These are phyloP conservation scores for Zasmidium citrigriseum DNA, from an alignment of 2,329 filamentous ascomycete genomes.

Conservation along the genomic window DNA sequence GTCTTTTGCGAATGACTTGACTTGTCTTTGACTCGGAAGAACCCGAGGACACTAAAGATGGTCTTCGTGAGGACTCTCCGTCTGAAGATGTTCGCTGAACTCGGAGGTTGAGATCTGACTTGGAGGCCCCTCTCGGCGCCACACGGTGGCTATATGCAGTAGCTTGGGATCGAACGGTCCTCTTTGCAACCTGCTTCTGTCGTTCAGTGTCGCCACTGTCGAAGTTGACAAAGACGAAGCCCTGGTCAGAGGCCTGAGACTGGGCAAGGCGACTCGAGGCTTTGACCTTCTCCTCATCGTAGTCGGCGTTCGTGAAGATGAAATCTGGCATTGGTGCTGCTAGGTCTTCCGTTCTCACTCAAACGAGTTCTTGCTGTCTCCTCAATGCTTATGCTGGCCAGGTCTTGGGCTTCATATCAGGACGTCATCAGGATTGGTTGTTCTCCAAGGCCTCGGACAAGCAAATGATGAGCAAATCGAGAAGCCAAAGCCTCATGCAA, in stretches of 20 bases:
- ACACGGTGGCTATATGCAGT: conserved; percentile 22
- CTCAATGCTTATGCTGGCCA: neutral
- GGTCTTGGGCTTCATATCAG: neutral
- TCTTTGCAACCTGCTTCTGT: conserved; percentile 13
- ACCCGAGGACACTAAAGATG: neutral
- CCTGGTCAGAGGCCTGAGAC: conserved; percentile 12
- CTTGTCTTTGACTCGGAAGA: neutral
- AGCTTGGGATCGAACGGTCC: conserved; percentile 22
- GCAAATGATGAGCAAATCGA: too few relatives aligned
- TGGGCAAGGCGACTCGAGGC: conserved; percentile 11
- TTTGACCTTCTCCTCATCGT: conserved; percentile 17
- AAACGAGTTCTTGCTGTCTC: neutral
- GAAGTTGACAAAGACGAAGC: conserved; percentile 23
- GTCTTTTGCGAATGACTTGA: neutral
- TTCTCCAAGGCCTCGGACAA: too few relatives aligned
- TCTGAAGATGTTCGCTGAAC: conserved; percentile 5
- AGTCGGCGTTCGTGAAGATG: conserved; percentile 21
- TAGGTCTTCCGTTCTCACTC: too few relatives aligned
- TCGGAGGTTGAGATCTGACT: conserved; percentile 13
- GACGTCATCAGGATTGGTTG: too few relatives aligned
- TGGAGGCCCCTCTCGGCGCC: conserved; percentile 16
- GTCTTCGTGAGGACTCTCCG: conserved; percentile 6
- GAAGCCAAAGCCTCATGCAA: too few relatives aligned
- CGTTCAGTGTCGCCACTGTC: conserved; percentile 13
- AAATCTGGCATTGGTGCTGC: conserved; percentile 9